These are phyloP conservation scores for Prinsepia uniflora DNA, from an alignment of 306 rosid species.

Conservation along the genomic window DNA sequence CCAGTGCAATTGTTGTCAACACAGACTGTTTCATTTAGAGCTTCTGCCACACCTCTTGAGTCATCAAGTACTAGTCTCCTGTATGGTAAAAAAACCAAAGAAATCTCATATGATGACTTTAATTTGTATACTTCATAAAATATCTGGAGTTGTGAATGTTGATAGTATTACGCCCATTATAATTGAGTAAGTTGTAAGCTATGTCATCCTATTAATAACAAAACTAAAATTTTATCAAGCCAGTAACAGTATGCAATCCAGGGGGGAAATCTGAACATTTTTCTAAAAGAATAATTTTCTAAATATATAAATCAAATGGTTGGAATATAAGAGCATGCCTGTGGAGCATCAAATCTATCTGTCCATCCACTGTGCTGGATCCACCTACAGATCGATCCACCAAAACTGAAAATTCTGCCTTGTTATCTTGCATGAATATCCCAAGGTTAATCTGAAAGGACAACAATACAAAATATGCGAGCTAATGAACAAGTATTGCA, in stretches of 20 bases:
- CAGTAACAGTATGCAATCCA: too few species aligned
- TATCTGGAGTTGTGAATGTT: neutral
- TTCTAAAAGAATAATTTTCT: too few species aligned
- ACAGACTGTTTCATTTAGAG: slow-evolving; percentile 84
- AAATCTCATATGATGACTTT: slow-evolving; percentile 2
- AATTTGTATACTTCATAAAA: neutral
- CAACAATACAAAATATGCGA: neutral
- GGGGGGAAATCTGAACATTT: too few species aligned
- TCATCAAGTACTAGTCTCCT: slow-evolving; percentile 88
- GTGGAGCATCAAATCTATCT: slow-evolving; percentile 55
- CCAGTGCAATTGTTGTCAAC: slow-evolving; percentile 57
- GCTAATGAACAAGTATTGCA: neutral
- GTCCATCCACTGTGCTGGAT: slow-evolving; percentile 45
- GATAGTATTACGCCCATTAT: neutral
- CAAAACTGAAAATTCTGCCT: slow-evolving; percentile 48
- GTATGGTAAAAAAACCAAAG: slow-evolving; percentile 8
- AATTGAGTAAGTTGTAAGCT: too few species aligned
- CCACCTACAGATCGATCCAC: slow-evolving; percentile 52
- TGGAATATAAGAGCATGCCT: slow-evolving; percentile 26
- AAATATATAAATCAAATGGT: too few species aligned
- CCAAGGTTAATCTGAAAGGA: slow-evolving; percentile 47
- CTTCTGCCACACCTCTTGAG: slow-evolving; percentile 80
- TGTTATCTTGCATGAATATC: slow-evolving; percentile 41
- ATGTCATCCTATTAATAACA: too few species aligned
- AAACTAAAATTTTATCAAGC: too few species aligned